Base-by-base conservation (phyloP, 179 eudicot species). In the Gypsophila paniculata region DNA sequence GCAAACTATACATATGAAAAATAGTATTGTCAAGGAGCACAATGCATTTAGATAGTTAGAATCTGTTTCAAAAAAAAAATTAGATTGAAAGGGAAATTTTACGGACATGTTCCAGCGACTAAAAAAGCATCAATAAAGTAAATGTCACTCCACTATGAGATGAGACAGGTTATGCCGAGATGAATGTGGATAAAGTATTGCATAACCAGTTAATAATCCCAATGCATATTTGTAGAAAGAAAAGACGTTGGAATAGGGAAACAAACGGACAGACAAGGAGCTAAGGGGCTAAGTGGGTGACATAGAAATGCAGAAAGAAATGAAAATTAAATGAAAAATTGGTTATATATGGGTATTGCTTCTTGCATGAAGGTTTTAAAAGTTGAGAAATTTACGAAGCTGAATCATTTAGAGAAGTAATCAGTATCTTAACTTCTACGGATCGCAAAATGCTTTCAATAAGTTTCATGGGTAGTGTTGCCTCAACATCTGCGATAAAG, bases 191-290 rank as follows among this genome's bases (percentile, higher is more conserved):
- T 61, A 61, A 61, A 61, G 65, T 32, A 14, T 29, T 29, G 65
- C 39, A 73, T 63, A 52, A 71, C 74, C 22, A 58, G 61, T 74
- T 65, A 68, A 39, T 48, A 65, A 78, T 78, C 82, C 78, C 75
- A 74, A 78, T 48, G 78, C 57, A 54, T 58, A 78, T 78, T 68
- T 65, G 14, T 36, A 69, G 62, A 72, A 70, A 78, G 78, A 70
- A 51, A 6, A 52, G 68, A 74, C 52, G 51, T 59, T 53, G 66
- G 71, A 57, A 64, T 10, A 14, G 59, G 77, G 70, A 17, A 59
- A 34, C 55, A 59, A 64, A 70, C 74, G 68, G 72, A 57, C 70
- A 62, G 65, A 61, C 70, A 69, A 44, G 57, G 25, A 53, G 54
- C 44, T 54, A 73, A 46, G 65, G 19, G 60, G 65, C 44, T 54